phyloP scores from a whole-genome alignment of 176 grass and related monocot species.

The Triticum aestivum region IWGSC_CS_RefSeq_v2.1 NC_057795.1:480025173-480025672 shows the following conservation, averaged over 20 bases:
- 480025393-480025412: constrained; percentile 99
- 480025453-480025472: constrained; percentile 98
- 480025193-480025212: constrained; percentile 59
- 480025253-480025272: constrained; percentile 72
- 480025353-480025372: constrained; percentile 91
- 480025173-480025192: constrained; percentile 82
- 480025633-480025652: constrained; percentile 85
- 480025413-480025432: constrained; percentile 94
- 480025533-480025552: neutral
- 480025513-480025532: constrained; percentile 9
- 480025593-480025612: constrained; percentile 75
- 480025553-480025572: neutral
- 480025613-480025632: constrained; percentile 80
- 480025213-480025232: constrained; percentile 76
- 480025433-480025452: constrained; percentile 89
- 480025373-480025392: constrained; percentile 86
- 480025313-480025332: constrained; percentile 73
- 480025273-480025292: constrained; percentile 84
- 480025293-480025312: constrained; percentile 90
- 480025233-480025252: constrained; percentile 88
- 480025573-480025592: constrained; percentile 61
- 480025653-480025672: constrained; percentile 79
- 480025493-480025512: neutral
- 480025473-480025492: constrained; percentile 92
- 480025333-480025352: constrained; percentile 76